Evolutionary conservation across 306 rosid genomes (phyloP), one percentile per base, ranked within the genome.

Genomic region (Sechiopsis laciniata): DNA sequence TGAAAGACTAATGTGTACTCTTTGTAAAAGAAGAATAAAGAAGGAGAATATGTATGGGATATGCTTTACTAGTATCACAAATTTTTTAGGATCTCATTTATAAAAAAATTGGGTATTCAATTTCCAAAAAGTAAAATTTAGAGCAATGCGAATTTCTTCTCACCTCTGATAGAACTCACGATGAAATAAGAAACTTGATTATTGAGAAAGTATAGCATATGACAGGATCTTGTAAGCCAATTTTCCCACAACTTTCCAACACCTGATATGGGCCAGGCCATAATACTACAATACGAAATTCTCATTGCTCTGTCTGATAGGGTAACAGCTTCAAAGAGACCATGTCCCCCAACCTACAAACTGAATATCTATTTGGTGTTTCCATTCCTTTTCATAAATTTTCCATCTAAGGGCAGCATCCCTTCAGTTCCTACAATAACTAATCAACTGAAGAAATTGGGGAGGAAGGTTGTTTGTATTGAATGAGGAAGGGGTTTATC

Each of bases 361-460:
- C 60, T 55, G 8, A 50, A 55, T 12, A 19, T 55, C 60, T 19
- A n/a, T 55, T 55, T 19, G 11, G 22, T 19, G 60, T 55, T 55
- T 55, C 12, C 60, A 55, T 55, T 55, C 24, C 24, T 19, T 55
- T 19, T 55, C 24, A 55, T 17, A 10, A 19, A 1, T 55, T 55
- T 0, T 3, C 22, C 60, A 55, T 19, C 60, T 4, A 55, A 55
- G 22, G 60, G 60, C 22, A 55, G 60, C 24, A 55, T 52, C 60
- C 60, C 60, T 55, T 55, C 60, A 40, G 46, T 40, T 40, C 46
- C 60, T 55, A 55, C 11, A 55, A 55, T 17, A 55, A 19, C 26
- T 17, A 55, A 55, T 55, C 60, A 54, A 55, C 24, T 55, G 60
- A 55, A 17, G 24, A 55, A 55, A 55, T 17, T 54, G 58, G 60